Percentiles rank a stretch among this genome's conserved stretches.
Evolutionary conservation across 139 green algal species (phyloP).

Genomic region (Asterochloris sp.): DNA sequence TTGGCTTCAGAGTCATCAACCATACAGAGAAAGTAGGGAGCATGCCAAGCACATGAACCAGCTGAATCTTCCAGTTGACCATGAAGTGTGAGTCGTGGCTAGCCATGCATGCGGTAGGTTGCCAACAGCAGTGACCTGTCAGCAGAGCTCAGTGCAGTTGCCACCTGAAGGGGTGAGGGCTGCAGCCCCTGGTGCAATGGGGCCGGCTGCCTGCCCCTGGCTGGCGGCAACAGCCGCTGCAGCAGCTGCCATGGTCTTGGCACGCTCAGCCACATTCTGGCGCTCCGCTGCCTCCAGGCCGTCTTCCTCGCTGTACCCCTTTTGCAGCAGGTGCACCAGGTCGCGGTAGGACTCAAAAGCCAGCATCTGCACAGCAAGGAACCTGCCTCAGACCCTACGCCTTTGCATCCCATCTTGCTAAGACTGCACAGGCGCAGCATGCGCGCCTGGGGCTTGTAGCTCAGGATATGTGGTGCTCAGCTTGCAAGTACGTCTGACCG

Average conservation of each 20-base stretch:
- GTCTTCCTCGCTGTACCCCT: constrained; percentile 37
- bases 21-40: no score
- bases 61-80: no score
- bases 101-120: not conserved
- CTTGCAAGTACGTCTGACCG: no score
- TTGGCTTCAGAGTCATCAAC: not conserved
- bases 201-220: not conserved
- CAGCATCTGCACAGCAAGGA: constrained; percentile 45
- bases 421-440: not conserved
- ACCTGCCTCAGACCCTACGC: not conserved
- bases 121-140: no score
- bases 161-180: constrained; percentile 4
- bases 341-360: constrained; percentile 68
- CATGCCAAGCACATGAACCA: no score
- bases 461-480: no score
- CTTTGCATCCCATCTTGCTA: not conserved
- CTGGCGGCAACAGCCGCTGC: constrained; percentile 22
- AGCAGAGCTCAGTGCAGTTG: not conserved
- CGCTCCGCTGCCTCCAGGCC: constrained; percentile 35
- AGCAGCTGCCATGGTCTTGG: constrained; percentile 36
- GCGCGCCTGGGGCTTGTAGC: no score
- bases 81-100: no score
- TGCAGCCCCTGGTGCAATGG: not conserved
- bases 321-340: constrained; percentile 49
- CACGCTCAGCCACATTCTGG: constrained; percentile 59